These are phyloP conservation scores for Cairneyella variabilis DNA, from an alignment of 495 filamentous ascomycete species.

Conservation along the genomic window DNA sequence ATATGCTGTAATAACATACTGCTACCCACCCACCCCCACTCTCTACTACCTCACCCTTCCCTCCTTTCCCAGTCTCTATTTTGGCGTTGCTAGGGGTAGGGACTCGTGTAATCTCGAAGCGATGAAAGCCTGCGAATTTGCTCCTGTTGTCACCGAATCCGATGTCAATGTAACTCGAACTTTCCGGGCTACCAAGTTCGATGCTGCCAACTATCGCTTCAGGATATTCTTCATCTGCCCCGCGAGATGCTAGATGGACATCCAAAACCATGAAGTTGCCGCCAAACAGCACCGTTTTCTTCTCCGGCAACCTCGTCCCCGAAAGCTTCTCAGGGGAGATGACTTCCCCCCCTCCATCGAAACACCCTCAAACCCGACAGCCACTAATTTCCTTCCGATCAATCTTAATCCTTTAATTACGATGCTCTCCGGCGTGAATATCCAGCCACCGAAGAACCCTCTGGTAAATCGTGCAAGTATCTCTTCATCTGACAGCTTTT, in stretches of 20 bases:
- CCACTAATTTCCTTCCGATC: not conserved
- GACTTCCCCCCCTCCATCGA: not conserved
- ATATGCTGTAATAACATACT: slow-evolving; percentile 6
- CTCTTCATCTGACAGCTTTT: slow-evolving; percentile 14
- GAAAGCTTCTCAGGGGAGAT: not conserved
- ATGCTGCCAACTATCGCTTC: no score
- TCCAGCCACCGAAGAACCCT: slow-evolving; percentile 17
- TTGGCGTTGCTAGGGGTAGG: no score
- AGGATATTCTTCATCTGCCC: not conserved
- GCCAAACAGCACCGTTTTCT: slow-evolving; percentile 8
- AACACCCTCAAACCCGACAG: not conserved
- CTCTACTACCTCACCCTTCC: not conserved
- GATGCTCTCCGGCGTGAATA: slow-evolving; percentile 13
- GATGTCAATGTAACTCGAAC: slow-evolving; percentile 5
- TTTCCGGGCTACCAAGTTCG: no score
- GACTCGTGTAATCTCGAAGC: slow-evolving; percentile 12
- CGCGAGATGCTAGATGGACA: not conserved
- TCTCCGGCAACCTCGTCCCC: not conserved
- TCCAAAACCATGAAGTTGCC: slow-evolving; percentile 21
- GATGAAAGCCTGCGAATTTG: slow-evolving; percentile 8
- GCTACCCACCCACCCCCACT: not conserved
- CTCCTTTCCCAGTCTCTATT: slow-evolving; percentile 4
- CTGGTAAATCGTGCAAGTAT: slow-evolving; percentile 17
- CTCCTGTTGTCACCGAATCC: slow-evolving; percentile 11
- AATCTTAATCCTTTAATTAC: not conserved